Percentiles rank a stretch among this genome's conserved stretches.
phyloP scores from a whole-genome alignment of 331 rosid species.

The Telfairia occidentalis region DNA sequence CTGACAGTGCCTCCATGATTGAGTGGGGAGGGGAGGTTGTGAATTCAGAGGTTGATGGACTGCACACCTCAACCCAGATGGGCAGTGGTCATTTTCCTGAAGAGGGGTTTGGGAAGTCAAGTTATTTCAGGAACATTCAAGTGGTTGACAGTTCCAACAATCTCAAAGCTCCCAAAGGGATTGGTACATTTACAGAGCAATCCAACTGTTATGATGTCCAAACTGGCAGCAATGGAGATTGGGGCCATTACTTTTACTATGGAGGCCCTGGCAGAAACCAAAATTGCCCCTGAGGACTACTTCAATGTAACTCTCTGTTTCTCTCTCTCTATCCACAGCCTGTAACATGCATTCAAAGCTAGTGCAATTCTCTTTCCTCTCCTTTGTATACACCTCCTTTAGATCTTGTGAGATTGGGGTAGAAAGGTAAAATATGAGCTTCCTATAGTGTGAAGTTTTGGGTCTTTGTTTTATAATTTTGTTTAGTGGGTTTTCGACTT shows the following conservation, averaged over 20 bases:
- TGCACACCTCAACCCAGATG: conserved; percentile 91
- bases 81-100: conserved; percentile 92
- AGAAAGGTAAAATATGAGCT: background rate
- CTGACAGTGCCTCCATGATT: conserved; percentile 89
- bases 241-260: conserved; percentile 98
- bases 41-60: conserved; percentile 65
- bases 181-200: conserved; percentile 83
- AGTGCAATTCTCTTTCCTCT: background rate
- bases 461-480: background rate
- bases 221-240: conserved; percentile 76
- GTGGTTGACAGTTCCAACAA: conserved; percentile 87
- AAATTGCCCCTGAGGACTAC: conserved; percentile 52
- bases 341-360: conserved; percentile 7
- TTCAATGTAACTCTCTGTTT: conserved; percentile 4
- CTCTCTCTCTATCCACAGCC: background rate
- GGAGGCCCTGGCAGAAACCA: conserved; percentile 94
- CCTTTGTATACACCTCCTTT: background rate
- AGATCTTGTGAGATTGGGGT: background rate
- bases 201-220: conserved; percentile 95
- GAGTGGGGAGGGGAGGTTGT: conserved; percentile 99
- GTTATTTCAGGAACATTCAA: conserved; percentile 84
- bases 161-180: conserved; percentile 80
- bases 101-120: conserved; percentile 88
- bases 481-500: background rate
- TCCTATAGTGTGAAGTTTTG: background rate